Base-by-base conservation (phyloP, 306 rosid species). In the Comarum palustre region DNA sequence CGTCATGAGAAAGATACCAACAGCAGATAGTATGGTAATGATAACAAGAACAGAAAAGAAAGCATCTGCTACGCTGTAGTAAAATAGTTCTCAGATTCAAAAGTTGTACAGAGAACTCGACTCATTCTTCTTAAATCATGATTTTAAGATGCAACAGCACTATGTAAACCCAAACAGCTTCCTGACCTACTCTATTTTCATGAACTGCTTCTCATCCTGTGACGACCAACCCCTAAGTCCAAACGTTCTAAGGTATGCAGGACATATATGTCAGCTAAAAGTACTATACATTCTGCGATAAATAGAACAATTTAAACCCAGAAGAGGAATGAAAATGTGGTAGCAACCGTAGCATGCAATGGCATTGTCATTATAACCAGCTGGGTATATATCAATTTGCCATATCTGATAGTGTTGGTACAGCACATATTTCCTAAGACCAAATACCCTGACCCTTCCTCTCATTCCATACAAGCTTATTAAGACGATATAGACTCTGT, bases 1-100 rank as follows among this genome's bases (percentile, higher is more conserved):
- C 75, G 74, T 69, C 74, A 75, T 29, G 55, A 64, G 20, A 74
- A 71, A 72, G 29, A 41, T 57, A 41, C 17, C 42, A 65, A 67
- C 57, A 71, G 45, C 46, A 15, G 36, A 66, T 71, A 43, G 5
- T 47, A 42, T 45, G 2, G 47, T 15, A 41, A 52, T 29, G 29
- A 57, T 15, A 55, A 48, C 74, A 68, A 27, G 47, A 71, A 70
- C 36, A 27, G 61, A 22, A 72, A 42, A 42, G 27, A 32, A 22
- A 25, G 16, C 62, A 17, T 57, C 66, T 55, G 24, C 41, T 52
- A 38, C 8, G 4, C 27, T 58, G 43, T 2, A 27, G 15, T 11
- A 72, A 4, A 11, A 7, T 41, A 9, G 25, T 57, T 57, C 42
- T 48, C 60, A 48, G 13, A 19, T 41, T 42, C 29, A 58, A 39